These are phyloP conservation scores for Parietaria judaica DNA, from an alignment of 306 rosid genomes.

Conservation along the genomic window DNA sequence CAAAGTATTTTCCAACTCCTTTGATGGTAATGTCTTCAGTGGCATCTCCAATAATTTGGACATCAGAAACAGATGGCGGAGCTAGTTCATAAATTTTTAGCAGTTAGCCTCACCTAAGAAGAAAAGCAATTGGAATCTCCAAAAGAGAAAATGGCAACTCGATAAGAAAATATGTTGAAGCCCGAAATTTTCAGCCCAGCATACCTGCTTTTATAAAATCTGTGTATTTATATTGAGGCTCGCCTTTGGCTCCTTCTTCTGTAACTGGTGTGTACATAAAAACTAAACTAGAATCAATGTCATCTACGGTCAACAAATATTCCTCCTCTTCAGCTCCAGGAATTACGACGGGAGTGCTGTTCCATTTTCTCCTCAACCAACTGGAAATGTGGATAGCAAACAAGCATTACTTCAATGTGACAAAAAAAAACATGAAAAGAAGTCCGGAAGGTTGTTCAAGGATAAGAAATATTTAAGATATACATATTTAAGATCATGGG, in stretches of 20 bases:
- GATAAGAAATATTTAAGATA: background rate
- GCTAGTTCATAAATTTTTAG: slow-evolving; percentile 39
- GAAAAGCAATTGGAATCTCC: no score
- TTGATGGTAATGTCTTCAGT: slow-evolving; percentile 69
- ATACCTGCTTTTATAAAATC: slow-evolving; percentile 92
- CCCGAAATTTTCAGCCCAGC: background rate
- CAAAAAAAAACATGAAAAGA: slow-evolving; percentile 10
- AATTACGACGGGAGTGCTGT: slow-evolving; percentile 83
- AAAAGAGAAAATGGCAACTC: background rate
- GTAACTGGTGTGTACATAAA: slow-evolving; percentile 98
- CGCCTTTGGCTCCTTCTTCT: slow-evolving; percentile 93
- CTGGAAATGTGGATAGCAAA: slow-evolving; percentile 34
- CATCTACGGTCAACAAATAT: slow-evolving; percentile 64
- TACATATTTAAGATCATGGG: no score
- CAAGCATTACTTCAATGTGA: slow-evolving; percentile 16
- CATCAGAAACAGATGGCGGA: slow-evolving; percentile 78
- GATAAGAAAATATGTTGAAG: background rate
- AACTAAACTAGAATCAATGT: slow-evolving; percentile 88
- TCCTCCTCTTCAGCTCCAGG: slow-evolving; percentile 91
- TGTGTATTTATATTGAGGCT: slow-evolving; percentile 88
- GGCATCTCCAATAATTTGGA: slow-evolving; percentile 69
- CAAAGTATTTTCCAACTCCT: slow-evolving; percentile 94
- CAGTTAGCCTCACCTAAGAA: background rate
- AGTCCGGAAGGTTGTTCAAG: background rate
- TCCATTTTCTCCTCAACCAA: slow-evolving; percentile 98